Evolutionary conservation across 352 stramenopile genomes (phyloP), one percentile per base, ranked within the genome.

Genomic region (Phytophthora sojae): DNA sequence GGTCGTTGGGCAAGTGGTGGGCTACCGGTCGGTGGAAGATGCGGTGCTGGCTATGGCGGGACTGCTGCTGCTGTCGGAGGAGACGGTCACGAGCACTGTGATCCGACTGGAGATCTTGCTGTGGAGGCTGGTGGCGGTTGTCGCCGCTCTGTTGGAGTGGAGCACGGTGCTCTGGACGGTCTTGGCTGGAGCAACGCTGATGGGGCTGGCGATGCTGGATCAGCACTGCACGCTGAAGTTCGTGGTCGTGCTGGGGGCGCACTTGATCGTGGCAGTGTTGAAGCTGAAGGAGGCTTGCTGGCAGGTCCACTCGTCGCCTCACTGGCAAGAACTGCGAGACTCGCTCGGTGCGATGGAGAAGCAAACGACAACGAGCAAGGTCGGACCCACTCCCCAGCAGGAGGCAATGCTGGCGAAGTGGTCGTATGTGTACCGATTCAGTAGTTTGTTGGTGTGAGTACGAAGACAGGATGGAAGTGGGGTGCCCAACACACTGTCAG

Each of bases 1-100:
- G 29, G 26, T 74, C 30, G 37, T 79, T 21, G 72, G 72, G 23
- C 62, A 74, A 29, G 53, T 79, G 44, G 57, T 66, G 50, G 72
- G 72, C 42, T 79, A 79, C 45, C 63, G 67, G 5, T 69, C 44
- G 35, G 62, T 79, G 29, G 71, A 79, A 69, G 49, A 69, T 62
- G 37, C 58, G 37, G 57, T 68, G 37, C 32, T 74, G 26, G 50
- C 52, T 49, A 19, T 15, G 6, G 57, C 64, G 17, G 60, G 47
- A 17, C 19, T 75, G 21, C 35, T 78, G 14, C 25, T 75, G 3
- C 47, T 78, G 9, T 71, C 66, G 5, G 63, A 69, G 14, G 60
- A 76, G 25, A 55, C 55, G 6, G 63, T 65, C 44, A 61, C 53
- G 26, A 60, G 55, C 44, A 73, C 19, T 21, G 44, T 76, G 15